Evolutionary conservation across 2,329 filamentous ascomycete genomes (phyloP).

Genomic region (Sporothrix luriei): DNA sequence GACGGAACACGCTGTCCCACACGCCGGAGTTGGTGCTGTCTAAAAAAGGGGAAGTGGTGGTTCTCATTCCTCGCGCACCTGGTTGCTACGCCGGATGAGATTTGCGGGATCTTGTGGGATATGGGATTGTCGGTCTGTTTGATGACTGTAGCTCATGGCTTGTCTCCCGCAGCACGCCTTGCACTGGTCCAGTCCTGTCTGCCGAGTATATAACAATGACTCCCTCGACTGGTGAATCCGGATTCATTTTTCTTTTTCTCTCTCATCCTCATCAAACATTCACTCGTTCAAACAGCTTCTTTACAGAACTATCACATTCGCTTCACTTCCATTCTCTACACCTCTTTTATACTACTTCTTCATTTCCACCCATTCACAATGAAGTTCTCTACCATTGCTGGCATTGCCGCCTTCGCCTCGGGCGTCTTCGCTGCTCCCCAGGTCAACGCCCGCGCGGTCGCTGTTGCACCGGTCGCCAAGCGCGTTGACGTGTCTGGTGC

Average conservation of each 20-base stretch:
- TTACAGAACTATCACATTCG: conserved; percentile 4
- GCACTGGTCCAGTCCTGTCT: conserved; percentile 9
- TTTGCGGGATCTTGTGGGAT: conserved; percentile 17
- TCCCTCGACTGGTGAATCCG: conserved; percentile 14
- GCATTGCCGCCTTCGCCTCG: conserved; percentile 24
- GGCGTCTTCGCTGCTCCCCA: conserved; percentile 32
- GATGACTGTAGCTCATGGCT: conserved; percentile 5
- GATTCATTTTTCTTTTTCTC: background rate
- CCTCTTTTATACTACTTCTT: background rate
- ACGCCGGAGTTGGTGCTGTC: background rate
- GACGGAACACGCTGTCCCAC: background rate
- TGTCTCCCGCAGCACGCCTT: background rate
- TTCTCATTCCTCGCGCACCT: conserved; percentile 19
- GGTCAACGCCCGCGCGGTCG: background rate
- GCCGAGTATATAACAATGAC: conserved; percentile 27
- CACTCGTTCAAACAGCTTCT: conserved; percentile 27
- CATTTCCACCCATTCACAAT: conserved; percentile 28
- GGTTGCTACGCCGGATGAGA: conserved; percentile 12
- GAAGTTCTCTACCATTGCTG: conserved; percentile 34
- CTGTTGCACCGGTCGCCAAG: conserved; percentile 9
- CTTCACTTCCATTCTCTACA: conserved; percentile 17
- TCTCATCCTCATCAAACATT: conserved; percentile 27
- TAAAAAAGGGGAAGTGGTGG: background rate
- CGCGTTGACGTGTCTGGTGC: conserved; percentile 4
- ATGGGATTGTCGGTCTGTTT: conserved; percentile 21